Percentiles rank a stretch among this genome's conserved stretches.
These are phyloP conservation scores for Colletotrichum somersetense DNA, from an alignment of 2,329 filamentous ascomycete genomes.

Conservation along the genomic window DNA sequence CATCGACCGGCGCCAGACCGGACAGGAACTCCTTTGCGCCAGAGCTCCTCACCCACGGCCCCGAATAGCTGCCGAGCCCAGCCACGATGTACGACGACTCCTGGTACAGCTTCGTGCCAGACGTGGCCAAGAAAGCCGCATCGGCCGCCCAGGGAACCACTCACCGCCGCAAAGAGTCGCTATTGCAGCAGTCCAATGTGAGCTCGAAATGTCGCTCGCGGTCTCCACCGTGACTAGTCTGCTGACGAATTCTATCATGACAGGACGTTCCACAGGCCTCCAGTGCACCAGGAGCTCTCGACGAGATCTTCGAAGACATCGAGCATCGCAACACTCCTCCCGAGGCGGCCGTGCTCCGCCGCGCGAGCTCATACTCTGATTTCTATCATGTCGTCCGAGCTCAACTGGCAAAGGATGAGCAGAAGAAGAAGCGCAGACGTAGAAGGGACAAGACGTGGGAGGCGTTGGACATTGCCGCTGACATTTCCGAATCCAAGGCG, in stretches of 20 bases:
- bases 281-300: conserved; percentile 67
- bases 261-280: conserved; percentile 67
- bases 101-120: conserved; percentile 83
- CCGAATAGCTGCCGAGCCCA: neutral
- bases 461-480: conserved; percentile 59
- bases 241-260: conserved; percentile 32
- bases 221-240: conserved; percentile 22
- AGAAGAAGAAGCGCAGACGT: conserved; percentile 54
- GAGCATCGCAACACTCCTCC: conserved; percentile 71
- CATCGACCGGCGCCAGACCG: conserved; percentile 23
- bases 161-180: conserved; percentile 76
- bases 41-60: conserved; percentile 14
- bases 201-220: conserved; percentile 46
- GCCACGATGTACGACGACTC: conserved; percentile 82
- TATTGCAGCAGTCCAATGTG: conserved; percentile 76
- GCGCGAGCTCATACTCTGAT: conserved; percentile 83
- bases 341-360: conserved; percentile 72
- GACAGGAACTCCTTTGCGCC: conserved; percentile 14
- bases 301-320: conserved; percentile 69
- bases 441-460: conserved; percentile 61
- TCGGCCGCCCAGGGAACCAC: conserved; percentile 59
- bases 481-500: conserved; percentile 43
- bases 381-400: conserved; percentile 75
- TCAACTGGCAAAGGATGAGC: conserved; percentile 66
- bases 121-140: conserved; percentile 65